Conservation (phyloP, 495 filamentous ascomycete genomes). For the Penicillium chermesinum region DNA sequence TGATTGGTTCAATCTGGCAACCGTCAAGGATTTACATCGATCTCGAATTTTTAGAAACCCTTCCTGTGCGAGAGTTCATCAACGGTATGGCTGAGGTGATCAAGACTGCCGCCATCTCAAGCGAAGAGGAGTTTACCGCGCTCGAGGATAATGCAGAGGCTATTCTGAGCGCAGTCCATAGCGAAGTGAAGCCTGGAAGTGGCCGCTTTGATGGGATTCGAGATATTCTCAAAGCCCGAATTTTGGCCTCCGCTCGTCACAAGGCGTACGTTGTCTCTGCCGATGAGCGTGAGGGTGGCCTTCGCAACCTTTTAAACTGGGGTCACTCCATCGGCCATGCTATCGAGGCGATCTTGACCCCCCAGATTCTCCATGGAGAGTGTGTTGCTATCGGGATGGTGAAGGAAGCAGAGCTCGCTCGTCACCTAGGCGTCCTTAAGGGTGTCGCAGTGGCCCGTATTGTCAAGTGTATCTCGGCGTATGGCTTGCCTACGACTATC, state of each 20-base stretch:
- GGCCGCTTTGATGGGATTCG: constrained; percentile 64
- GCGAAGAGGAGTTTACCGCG: constrained; percentile 78
- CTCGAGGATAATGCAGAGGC: constrained; percentile 73
- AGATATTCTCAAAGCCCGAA: constrained; percentile 74
- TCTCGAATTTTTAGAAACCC: constrained; percentile 82
- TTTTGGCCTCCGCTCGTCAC: constrained; percentile 80
- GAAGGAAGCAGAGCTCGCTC: constrained; percentile 89
- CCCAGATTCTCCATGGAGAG: constrained; percentile 92
- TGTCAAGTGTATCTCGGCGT: constrained; percentile 87
- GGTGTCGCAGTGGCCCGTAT: constrained; percentile 84
- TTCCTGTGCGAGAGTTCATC: constrained; percentile 90
- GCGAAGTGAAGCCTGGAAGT: constrained; percentile 47
- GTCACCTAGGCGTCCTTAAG: constrained; percentile 82
- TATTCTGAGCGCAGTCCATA: constrained; percentile 67
- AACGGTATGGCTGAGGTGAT: constrained; percentile 99
- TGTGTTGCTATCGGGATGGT: constrained; percentile 97
- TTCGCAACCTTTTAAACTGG: constrained; percentile 94
- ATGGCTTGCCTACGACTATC: constrained; percentile 82
- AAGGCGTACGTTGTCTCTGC: constrained; percentile 91
- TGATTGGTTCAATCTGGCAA: constrained; percentile 96
- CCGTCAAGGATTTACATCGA: constrained; percentile 91
- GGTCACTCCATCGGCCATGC: constrained; percentile 98
- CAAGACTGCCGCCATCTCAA: constrained; percentile 96
- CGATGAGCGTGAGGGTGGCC: constrained; percentile 90
- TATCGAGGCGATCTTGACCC: constrained; percentile 90